Evolutionary conservation across 257 asterid genomes (phyloP).

Genomic region (Salvia miltiorrhiza): DNA sequence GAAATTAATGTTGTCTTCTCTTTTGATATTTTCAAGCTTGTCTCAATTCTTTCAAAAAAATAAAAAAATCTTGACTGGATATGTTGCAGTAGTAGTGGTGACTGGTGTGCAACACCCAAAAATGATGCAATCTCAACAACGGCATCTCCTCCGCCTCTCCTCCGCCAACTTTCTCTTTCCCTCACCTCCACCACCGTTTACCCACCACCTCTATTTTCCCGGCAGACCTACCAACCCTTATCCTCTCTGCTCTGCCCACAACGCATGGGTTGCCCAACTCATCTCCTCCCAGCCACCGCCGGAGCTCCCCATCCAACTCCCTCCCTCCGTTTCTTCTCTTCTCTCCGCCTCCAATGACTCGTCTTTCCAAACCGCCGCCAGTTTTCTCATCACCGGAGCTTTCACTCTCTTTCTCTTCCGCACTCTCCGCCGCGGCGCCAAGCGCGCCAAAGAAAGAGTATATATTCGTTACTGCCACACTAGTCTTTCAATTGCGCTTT

Average conservation of each 20-base stretch:
- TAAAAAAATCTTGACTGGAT: too few relatives aligned
- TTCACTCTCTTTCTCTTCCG: conserved; percentile 69
- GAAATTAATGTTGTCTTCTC: too few relatives aligned
- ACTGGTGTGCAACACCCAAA: background rate
- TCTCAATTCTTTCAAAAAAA: too few relatives aligned
- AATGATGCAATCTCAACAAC: conserved; percentile 28
- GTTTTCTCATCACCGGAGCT: conserved; percentile 83
- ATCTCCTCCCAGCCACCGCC: conserved; percentile 4
- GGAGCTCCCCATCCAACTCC: conserved; percentile 52
- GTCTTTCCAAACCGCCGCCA: conserved; percentile 68
- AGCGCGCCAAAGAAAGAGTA: conserved; percentile 59
- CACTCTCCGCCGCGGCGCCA: conserved; percentile 81
- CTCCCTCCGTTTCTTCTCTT: conserved; percentile 34
- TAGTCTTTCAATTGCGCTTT: background rate
- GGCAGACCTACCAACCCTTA: background rate
- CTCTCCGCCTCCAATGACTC: conserved; percentile 36
- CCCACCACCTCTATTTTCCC: conserved; percentile 10
- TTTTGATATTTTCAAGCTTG: too few relatives aligned
- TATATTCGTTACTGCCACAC: background rate
- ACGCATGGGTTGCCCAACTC: conserved; percentile 30
- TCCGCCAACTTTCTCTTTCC: conserved; percentile 25
- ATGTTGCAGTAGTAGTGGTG: too few relatives aligned
- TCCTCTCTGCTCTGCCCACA: conserved; percentile 27
- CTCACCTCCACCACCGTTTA: conserved; percentile 20
- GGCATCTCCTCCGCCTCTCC: conserved; percentile 34